Conservation (phyloP, 2,329 filamentous ascomycete genomes). For the Verticillium albo-atrum region DNA sequence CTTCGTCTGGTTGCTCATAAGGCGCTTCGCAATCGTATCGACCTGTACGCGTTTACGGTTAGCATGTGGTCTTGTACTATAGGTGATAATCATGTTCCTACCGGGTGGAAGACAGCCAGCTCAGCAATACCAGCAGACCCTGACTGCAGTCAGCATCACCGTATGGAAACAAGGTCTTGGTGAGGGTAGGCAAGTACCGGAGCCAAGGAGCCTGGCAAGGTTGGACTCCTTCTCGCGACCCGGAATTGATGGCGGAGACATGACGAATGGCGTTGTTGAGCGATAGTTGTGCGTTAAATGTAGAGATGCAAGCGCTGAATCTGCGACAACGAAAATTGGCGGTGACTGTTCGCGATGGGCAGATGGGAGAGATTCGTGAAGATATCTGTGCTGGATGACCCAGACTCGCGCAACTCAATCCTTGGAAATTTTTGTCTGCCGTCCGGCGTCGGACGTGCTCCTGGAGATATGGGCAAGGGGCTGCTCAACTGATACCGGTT, state of each 20-base stretch:
- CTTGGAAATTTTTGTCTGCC: too few relatives aligned
- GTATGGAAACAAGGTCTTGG: background rate
- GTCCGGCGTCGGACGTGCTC: too few relatives aligned
- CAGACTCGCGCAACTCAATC: too few relatives aligned
- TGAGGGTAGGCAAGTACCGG: slow-evolving; percentile 54
- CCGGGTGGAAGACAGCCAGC: slow-evolving; percentile 87
- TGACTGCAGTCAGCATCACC: slow-evolving; percentile 29
- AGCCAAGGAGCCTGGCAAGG: slow-evolving; percentile 81
- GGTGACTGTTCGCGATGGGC: too few relatives aligned
- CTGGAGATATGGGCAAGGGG: too few relatives aligned
- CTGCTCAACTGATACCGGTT: too few relatives aligned
- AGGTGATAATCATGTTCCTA: slow-evolving; percentile 27
- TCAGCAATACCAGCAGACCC: slow-evolving; percentile 91
- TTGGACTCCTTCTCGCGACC: slow-evolving; percentile 76
- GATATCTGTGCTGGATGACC: too few relatives aligned
- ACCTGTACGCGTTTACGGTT: slow-evolving; percentile 54
- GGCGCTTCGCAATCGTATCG: slow-evolving; percentile 95
- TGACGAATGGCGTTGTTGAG: slow-evolving; percentile 21
- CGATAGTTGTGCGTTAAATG: background rate
- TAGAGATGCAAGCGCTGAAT: too few relatives aligned
- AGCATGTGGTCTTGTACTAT: background rate
- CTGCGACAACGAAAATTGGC: too few relatives aligned
- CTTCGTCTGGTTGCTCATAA: slow-evolving; percentile 91
- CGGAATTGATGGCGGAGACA: slow-evolving; percentile 54
- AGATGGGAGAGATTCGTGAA: too few relatives aligned